Base-by-base conservation (phyloP, 352 stramenopile genomes). In the Phytopythium cucurbitacearum region DNA sequence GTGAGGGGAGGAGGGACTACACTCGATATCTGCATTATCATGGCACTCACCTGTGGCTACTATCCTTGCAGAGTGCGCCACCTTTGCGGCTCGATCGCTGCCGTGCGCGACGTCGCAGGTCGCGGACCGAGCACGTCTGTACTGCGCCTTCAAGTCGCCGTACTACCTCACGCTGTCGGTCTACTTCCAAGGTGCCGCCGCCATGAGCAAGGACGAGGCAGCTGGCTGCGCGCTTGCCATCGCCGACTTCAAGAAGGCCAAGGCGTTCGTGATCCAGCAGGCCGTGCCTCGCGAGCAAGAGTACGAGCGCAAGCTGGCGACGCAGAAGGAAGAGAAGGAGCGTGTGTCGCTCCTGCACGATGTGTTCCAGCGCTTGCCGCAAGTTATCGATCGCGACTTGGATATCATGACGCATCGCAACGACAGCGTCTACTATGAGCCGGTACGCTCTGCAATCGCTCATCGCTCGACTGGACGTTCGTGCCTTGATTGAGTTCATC, bases 361-460 rank as follows among this genome's bases (percentile, higher is more conserved):
- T 2, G 56, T 85, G 12, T 85, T 80, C 57, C 40, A 77, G 48
- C 72, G 79, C n/a, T 73, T 70, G 33, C 65, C 82, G 54, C 70
- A 86, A 54, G 81, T 90, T 40, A 68, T 90, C 40, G 64, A 83
- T 53, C 72, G 79, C 43, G 76, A 87, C 41, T 38, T 90, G 21
- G 74, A 90, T 52, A 84, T 90, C 47, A 71, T 82, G 43, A 79
- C 79, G 0, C 69, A 80, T 39, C 74, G 79, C 45, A 89, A 89
- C 53, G 73, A 87, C 47, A 80, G 64, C 49, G 75, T 87, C 7
- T 89, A 87, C 50, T 87, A 86, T 52, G 72, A 87, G 55, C 67
- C 67, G 60, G 77, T 86, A 64, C 39, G 64, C 52, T 5, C 21
- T 28, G 21, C 21, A 28, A 28, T 28, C 21, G 21, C 21, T 28